These are phyloP conservation scores for Lippia alba DNA, from an alignment of 305 asterid genomes.

Conservation along the genomic window DNA sequence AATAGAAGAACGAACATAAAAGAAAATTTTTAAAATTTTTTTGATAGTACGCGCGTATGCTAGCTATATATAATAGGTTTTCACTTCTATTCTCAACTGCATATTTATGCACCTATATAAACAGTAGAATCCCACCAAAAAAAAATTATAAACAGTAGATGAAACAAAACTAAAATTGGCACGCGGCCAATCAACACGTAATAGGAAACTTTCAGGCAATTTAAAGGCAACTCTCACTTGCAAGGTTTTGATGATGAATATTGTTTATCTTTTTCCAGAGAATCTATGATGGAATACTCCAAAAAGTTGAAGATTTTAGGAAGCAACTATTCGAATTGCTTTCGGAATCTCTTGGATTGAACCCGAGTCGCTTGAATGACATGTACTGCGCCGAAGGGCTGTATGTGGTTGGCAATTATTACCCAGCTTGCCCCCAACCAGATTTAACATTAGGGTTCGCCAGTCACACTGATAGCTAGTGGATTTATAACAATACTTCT, in stretches of 20 bases:
- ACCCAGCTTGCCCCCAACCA: not conserved
- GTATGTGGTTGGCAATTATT: not conserved
- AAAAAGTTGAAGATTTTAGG: constrained; percentile 40
- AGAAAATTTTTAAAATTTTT: no score
- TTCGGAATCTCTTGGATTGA: not conserved
- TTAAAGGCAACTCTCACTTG: no score
- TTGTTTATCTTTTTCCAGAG: constrained; percentile 29
- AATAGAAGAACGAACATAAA: no score
- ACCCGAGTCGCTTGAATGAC: not conserved
- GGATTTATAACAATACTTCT: not conserved
- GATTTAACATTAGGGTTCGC: not conserved
- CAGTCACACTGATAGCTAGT: not conserved
- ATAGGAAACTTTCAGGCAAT: no score
- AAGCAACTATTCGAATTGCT: not conserved
- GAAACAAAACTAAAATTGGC: no score
- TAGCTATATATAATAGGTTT: no score
- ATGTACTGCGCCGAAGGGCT: not conserved
- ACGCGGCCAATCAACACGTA: no score
- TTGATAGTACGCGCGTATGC: no score
- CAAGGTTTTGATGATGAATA: not conserved
- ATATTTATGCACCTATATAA: no score
- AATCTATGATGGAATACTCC: constrained; percentile 40
- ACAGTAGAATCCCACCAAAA: no score
- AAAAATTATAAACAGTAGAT: no score
- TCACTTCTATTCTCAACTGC: no score